These are phyloP conservation scores for Myrica gale DNA, from an alignment of 306 rosid genomes.

Conservation along the genomic window DNA sequence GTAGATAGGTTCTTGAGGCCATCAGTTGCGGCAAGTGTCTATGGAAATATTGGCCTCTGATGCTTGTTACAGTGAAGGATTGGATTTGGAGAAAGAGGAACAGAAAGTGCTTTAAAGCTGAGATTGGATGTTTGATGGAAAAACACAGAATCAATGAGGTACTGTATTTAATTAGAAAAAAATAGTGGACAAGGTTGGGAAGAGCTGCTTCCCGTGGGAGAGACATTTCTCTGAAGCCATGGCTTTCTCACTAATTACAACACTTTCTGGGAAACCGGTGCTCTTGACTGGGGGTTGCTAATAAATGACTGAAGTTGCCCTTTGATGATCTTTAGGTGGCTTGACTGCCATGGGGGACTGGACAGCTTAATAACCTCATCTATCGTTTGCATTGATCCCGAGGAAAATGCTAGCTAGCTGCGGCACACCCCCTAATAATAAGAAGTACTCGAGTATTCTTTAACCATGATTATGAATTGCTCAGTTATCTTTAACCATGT, in stretches of 20 bases:
- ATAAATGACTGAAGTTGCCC: too few species aligned
- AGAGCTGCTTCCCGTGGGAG: slow-evolving; percentile 50
- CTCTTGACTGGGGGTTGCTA: too few species aligned
- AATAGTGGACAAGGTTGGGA: slow-evolving; percentile 32
- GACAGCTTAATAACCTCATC: too few species aligned
- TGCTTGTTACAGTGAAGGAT: slow-evolving; percentile 44
- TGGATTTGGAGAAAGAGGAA: slow-evolving; percentile 26
- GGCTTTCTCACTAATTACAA: slow-evolving; percentile 45
- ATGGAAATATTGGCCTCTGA: slow-evolving; percentile 24
- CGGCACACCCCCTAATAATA: too few species aligned
- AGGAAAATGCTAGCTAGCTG: too few species aligned
- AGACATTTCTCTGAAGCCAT: slow-evolving; percentile 55
- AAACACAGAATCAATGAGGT: slow-evolving; percentile 5
- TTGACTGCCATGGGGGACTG: too few species aligned
- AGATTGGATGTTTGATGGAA: slow-evolving; percentile 20
- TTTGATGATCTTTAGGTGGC: too few species aligned
- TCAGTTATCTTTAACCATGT: too few species aligned
- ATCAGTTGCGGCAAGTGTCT: slow-evolving; percentile 28
- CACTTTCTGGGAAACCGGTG: too few species aligned
- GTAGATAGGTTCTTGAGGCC: slow-evolving; percentile 48
- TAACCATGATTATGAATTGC: too few species aligned
- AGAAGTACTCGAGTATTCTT: too few species aligned
- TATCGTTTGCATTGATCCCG: too few species aligned
- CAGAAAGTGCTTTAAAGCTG: slow-evolving; percentile 22
- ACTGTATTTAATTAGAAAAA: neutral